A percentile compares a stretch with the other conserved stretches of the same genome.
Conservation (phyloP, 768 basidiomycete species). For the Lentinula raphanica region DNA sequence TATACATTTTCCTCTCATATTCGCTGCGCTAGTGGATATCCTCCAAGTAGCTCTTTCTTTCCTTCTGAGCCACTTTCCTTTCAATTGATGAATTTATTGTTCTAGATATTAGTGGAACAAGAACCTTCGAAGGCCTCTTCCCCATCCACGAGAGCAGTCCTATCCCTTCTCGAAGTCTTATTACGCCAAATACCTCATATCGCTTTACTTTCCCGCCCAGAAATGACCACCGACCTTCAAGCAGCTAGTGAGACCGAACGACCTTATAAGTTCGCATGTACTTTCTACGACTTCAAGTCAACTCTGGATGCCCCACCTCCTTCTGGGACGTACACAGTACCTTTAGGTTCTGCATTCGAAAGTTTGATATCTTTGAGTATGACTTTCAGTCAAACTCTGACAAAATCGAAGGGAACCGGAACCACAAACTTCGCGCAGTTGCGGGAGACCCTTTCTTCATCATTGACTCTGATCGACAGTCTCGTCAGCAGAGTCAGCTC, state of each 20-base stretch:
- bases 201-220: constrained; percentile 47
- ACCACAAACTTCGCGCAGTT: constrained; percentile 25
- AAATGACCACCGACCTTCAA: constrained; percentile 33
- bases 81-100: background rate
- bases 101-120: constrained; percentile 32
- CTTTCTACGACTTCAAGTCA: constrained; percentile 51
- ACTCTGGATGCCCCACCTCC: constrained; percentile 15
- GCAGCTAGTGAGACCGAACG: constrained; percentile 25
- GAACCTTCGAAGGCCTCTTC: constrained; percentile 30
- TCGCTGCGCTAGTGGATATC: constrained; percentile 61
- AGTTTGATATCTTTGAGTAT: constrained; percentile 44
- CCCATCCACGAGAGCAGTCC: constrained; percentile 31
- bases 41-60: constrained; percentile 45
- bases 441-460: constrained; percentile 49
- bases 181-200: constrained; percentile 45
- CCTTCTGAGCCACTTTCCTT: background rate
- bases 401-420: constrained; percentile 14
- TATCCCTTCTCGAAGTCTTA: constrained; percentile 51
- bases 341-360: constrained; percentile 56
- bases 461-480: constrained; percentile 45
- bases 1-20: constrained; percentile 76
- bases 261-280: constrained; percentile 53
- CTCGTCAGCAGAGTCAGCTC: constrained; percentile 42
- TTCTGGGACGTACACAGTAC: constrained; percentile 30
- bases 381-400: constrained; percentile 35